These are phyloP conservation scores for Candida sanyiensis DNA, from an alignment of 805 yeast genomes.

Conservation along the genomic window DNA sequence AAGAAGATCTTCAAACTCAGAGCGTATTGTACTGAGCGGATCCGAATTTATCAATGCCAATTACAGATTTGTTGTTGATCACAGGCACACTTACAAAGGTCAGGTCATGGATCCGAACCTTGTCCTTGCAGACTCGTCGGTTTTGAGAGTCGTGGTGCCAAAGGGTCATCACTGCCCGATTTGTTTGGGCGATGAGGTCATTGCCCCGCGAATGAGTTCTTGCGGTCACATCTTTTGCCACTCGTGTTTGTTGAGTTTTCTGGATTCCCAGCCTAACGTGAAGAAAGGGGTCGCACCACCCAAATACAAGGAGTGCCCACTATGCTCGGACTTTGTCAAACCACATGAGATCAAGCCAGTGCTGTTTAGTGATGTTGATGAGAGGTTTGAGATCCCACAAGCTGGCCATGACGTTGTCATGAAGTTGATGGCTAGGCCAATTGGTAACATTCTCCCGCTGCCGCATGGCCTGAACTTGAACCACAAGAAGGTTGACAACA, in stretches of 20 bases:
- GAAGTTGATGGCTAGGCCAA: constrained; percentile 57
- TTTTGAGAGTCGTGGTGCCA: constrained; percentile 71
- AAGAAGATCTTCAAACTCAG: constrained; percentile 24
- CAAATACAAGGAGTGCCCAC: constrained; percentile 70
- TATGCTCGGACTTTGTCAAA: constrained; percentile 58
- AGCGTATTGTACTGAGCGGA: constrained; percentile 49
- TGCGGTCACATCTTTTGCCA: constrained; percentile 93
- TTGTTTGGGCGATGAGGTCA: constrained; percentile 75
- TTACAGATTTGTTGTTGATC: constrained; percentile 77
- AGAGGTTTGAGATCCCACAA: constrained; percentile 52
- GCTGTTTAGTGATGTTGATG: constrained; percentile 40
- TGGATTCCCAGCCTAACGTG: constrained; percentile 44
- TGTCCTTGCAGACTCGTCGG: constrained; percentile 54
- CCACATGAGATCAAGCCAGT: constrained; percentile 65
- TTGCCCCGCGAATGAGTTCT: constrained; percentile 90
- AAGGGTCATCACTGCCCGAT: constrained; percentile 84
- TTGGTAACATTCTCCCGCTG: constrained; percentile 38
- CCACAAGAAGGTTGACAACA: constrained; percentile 35
- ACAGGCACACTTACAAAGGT: constrained; percentile 45
- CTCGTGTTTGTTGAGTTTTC: constrained; percentile 69
- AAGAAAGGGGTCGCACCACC: constrained; percentile 34
- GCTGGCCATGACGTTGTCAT: constrained; percentile 50
- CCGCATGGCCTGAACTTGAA: constrained; percentile 43
- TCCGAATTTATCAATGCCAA: constrained; percentile 74
- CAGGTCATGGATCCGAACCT: constrained; percentile 71